Percentiles rank a stretch among this genome's conserved stretches.
These are phyloP conservation scores for Picochlorum sp. DNA, from an alignment of 139 green algal genomes.

Conservation along the genomic window DNA sequence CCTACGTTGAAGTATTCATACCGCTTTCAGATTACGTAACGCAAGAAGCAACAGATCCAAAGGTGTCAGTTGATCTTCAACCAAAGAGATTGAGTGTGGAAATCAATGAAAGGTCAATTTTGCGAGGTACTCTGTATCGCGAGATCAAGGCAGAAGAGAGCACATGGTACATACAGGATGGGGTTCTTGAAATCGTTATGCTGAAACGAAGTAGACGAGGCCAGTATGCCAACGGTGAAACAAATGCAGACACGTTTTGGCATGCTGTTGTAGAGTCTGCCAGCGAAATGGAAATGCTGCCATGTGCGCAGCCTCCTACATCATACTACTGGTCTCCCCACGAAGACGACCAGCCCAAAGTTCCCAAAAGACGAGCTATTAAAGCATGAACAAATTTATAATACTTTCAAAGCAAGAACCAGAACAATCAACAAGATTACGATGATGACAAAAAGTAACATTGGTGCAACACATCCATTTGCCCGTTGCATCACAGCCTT, in stretches of 20 bases:
- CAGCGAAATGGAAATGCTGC: conserved; percentile 16
- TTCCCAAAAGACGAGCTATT: not conserved
- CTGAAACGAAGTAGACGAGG: conserved; percentile 71
- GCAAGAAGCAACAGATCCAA: not conserved
- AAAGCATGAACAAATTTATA: conserved; percentile 18
- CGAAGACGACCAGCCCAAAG: conserved; percentile 11
- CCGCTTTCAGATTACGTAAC: conserved; percentile 29
- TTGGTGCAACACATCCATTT: conserved; percentile 41
- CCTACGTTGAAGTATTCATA: conserved; percentile 65
- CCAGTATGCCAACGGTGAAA: conserved; percentile 59
- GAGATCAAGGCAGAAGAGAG: conserved; percentile 66
- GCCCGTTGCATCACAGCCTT: conserved; percentile 36
- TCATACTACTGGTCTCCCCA: conserved; percentile 19
- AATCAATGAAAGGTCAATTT: conserved; percentile 29
- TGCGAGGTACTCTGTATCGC: conserved; percentile 44
- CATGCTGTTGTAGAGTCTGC: conserved; percentile 25
- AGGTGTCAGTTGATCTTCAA: conserved; percentile 31
- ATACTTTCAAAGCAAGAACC: conserved; percentile 26
- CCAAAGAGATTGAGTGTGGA: conserved; percentile 30
- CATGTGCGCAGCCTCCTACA: conserved; percentile 22
- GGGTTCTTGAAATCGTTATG: conserved; percentile 66
- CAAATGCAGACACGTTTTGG: conserved; percentile 72
- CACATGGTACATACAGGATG: conserved; percentile 61
- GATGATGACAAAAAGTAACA: conserved; percentile 54
- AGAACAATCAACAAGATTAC: conserved; percentile 53